A percentile compares a stretch with the other conserved stretches of the same genome.
Evolutionary conservation across 2,329 filamentous ascomycete species (phyloP).

Genomic region (Purpureocillium takamizusanense): DNA sequence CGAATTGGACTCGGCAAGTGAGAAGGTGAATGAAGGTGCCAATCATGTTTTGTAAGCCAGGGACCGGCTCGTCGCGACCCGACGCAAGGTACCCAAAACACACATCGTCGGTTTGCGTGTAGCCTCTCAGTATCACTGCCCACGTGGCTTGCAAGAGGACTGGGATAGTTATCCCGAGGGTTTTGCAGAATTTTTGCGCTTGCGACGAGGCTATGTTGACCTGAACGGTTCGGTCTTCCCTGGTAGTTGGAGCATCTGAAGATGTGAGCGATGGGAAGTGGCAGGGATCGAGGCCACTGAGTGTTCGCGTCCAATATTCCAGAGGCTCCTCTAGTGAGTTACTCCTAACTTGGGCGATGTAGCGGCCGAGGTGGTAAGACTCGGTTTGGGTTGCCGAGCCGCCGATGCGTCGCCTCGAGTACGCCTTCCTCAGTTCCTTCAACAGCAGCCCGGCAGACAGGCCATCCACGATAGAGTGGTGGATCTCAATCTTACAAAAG

Average conservation of each 20-base stretch:
- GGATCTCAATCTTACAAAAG: constrained; percentile 1
- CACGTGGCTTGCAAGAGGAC: not conserved
- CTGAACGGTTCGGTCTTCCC: not conserved
- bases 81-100: constrained; percentile 9
- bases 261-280: not conserved
- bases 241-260: not conserved
- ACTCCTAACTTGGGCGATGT: not conserved
- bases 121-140: not conserved
- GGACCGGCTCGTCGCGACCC: constrained; percentile 11
- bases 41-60: constrained; percentile 9
- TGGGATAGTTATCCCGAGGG: not conserved
- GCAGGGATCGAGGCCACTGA: not conserved
- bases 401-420: not conserved
- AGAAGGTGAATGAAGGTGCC: constrained; percentile 9
- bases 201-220: not conserved
- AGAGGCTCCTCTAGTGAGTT: not conserved
- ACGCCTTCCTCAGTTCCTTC: not conserved
- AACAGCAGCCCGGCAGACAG: not conserved
- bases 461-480: constrained; percentile 1
- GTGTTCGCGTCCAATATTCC: not conserved
- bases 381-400: not conserved
- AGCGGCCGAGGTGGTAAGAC: not conserved
- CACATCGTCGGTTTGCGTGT: not conserved
- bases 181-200: not conserved
- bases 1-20: not conserved